phyloP scores from a whole-genome alignment of 441 rosid species.

The Erysimum cheiri region DNA sequence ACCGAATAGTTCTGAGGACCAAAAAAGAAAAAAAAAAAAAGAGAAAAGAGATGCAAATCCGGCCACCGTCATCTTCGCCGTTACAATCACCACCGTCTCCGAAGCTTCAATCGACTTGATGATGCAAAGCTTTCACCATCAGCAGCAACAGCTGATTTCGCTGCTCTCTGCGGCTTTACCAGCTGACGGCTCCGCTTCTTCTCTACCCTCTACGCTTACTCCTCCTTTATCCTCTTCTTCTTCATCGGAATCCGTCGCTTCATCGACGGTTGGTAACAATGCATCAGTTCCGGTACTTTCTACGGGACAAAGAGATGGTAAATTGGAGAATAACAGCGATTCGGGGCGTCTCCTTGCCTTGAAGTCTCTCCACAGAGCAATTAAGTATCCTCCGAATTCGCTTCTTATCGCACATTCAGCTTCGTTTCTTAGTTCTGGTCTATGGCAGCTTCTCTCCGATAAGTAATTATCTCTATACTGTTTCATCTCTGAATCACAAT shows the following conservation, averaged over 20 bases:
- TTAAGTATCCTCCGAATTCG: conserved; percentile 86
- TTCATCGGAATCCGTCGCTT: conserved; percentile 37
- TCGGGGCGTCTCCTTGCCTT: conserved; percentile 75
- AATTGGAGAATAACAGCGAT: conserved; percentile 57
- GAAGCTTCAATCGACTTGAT: conserved; percentile 33
- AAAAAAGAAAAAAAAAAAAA: neutral
- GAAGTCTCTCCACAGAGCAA: conserved; percentile 87
- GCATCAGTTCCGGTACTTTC: conserved; percentile 21
- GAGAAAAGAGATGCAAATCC: conserved; percentile 36
- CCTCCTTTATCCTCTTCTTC: conserved; percentile 34
- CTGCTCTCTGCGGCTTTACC: conserved; percentile 85
- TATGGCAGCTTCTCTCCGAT: conserved; percentile 84
- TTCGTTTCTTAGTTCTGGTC: conserved; percentile 82
- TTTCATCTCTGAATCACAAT: conserved; percentile 11
- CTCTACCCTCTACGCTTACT: conserved; percentile 44
- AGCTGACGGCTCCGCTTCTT: conserved; percentile 56
- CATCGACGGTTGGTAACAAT: conserved; percentile 33
- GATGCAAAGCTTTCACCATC: conserved; percentile 84
- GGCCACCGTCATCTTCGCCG: conserved; percentile 40
- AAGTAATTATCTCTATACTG: conserved; percentile 54
- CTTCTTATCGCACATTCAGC: conserved; percentile 88
- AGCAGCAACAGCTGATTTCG: conserved; percentile 77
- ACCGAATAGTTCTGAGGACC: neutral
- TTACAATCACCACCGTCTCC: conserved; percentile 37
- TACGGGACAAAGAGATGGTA: conserved; percentile 26